Evolutionary conservation across 148 eudicot species (phyloP).

Genomic region (Heliosperma pusillum): DNA sequence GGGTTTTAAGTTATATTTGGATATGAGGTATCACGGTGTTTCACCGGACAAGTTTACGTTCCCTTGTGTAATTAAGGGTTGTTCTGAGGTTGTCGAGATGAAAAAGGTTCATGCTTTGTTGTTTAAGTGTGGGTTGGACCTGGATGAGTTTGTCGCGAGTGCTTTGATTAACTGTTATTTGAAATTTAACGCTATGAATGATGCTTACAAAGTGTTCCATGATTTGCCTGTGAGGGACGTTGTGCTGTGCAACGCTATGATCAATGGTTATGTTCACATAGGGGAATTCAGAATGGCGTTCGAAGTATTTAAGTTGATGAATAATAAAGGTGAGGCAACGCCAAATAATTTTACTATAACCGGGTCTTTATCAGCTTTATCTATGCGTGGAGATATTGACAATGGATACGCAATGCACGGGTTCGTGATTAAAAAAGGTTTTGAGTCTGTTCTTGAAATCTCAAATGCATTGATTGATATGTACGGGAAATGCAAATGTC

Average conservation of each 20-base stretch:
- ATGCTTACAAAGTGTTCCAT: constrained; percentile 47
- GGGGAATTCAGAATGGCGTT: constrained; percentile 48
- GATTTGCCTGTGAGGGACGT: constrained; percentile 48
- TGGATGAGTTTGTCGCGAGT: constrained; percentile 54
- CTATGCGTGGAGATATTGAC: constrained; percentile 38
- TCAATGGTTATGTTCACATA: constrained; percentile 60
- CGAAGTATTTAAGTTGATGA: constrained; percentile 45
- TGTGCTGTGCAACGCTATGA: constrained; percentile 73
- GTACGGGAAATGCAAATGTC: constrained; percentile 64
- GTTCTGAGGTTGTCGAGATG: constrained; percentile 33
- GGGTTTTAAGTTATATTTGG: constrained; percentile 35
- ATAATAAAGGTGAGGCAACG: constrained; percentile 24
- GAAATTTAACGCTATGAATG: constrained; percentile 38
- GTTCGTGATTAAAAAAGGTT: constrained; percentile 48
- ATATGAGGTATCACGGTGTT: constrained; percentile 43
- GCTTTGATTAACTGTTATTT: constrained; percentile 52
- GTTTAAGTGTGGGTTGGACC: constrained; percentile 55
- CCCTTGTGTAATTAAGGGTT: constrained; percentile 63
- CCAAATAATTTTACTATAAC: constrained; percentile 51
- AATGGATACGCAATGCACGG: constrained; percentile 56
- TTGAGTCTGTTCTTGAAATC: constrained; percentile 37
- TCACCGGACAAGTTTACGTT: constrained; percentile 59
- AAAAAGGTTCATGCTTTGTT: constrained; percentile 58
- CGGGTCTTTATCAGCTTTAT: constrained; percentile 54
- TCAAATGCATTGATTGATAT: constrained; percentile 62